Evolutionary conservation across 2,329 filamentous ascomycete genomes (phyloP), one percentile per base, ranked within the genome.

Genomic region (Alternaria ethzedia): DNA sequence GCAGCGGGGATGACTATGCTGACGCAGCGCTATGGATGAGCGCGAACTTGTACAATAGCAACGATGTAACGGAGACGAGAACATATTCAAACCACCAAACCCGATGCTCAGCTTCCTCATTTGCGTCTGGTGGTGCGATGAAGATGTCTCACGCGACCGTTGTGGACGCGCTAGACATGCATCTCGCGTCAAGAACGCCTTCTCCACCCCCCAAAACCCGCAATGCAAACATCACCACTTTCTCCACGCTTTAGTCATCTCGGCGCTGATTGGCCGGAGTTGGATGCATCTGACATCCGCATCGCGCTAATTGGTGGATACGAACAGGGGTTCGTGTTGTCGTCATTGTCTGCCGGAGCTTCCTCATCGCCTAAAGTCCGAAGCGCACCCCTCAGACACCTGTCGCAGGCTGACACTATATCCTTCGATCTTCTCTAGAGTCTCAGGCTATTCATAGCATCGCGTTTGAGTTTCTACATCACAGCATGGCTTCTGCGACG

Each of bases 401-500:
- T 55, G 56, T 45, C 59, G 50, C 50, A 25, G 7, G 30, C 49
- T 32, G 43, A 21, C 49, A n/a, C 20, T 63, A 26, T 23, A 13
- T 20, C 43, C 20, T 32, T 44, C 6, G 17, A 17, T 17, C 30
- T 21, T 15, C 23, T 6, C 3, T 4, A 6, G 15, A 25, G 2
- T 36, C 8, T 25, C 12, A 15, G 20, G 17, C 23, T 10, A 15
- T 25, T 10, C 5, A n/a, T 5, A 30, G 46, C 13, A 7, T 23
- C 3, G 30, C 41, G 13, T 15, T 20, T 20, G 26, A 17, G 23
- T 56, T 30, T 50, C 1, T 30, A 28, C n/a, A 41, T 25, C 36
- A 45, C 49, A 67, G 10, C 46, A 93, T 93, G 91, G 86, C 90
- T 30, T 92, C 90, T 64, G 86, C 89, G 58, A 90, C 90, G 36